phyloP scores from a whole-genome alignment of 2,329 filamentous ascomycete species.

The Xenoacremonium recifei region DNA sequence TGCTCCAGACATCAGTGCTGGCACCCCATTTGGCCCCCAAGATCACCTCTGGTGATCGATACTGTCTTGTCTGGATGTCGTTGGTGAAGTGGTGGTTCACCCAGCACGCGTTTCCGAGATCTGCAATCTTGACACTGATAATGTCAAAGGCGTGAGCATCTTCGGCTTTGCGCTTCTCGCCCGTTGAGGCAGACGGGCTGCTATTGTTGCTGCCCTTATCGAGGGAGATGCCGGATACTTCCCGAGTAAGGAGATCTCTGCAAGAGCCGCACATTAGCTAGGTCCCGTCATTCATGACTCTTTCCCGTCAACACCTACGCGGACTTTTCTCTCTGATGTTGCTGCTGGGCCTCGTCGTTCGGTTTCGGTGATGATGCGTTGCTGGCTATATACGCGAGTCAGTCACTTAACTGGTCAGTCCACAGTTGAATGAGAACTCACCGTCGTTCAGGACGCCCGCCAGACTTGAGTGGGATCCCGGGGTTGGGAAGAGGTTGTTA shows the following conservation, averaged over 20 bases:
- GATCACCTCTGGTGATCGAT: slow-evolving; percentile 95
- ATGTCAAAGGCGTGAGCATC: slow-evolving; percentile 62
- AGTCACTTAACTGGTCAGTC: too few species aligned
- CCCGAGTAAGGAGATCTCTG: slow-evolving; percentile 81
- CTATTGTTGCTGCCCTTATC: slow-evolving; percentile 69
- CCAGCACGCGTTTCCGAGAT: slow-evolving; percentile 98
- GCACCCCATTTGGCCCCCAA: slow-evolving; percentile 97
- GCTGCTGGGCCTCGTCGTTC: slow-evolving; percentile 67
- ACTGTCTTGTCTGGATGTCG: slow-evolving; percentile 97
- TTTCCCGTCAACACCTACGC: slow-evolving; percentile 60
- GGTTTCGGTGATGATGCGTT: slow-evolving; percentile 50
- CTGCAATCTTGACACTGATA: slow-evolving; percentile 98
- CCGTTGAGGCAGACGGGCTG: slow-evolving; percentile 47
- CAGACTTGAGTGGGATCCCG: slow-evolving; percentile 70
- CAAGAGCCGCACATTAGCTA: background rate
- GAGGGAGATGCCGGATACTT: slow-evolving; percentile 92
- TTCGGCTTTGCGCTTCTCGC: slow-evolving; percentile 63
- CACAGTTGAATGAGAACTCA: too few species aligned
- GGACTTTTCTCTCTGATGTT: slow-evolving; percentile 87
- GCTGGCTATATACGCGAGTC: too few species aligned
- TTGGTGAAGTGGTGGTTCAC: slow-evolving; percentile 99
- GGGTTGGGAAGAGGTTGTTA: slow-evolving; percentile 64
- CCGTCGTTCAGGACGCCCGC: slow-evolving; percentile 82
- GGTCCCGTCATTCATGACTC: background rate
- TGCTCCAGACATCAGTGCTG: slow-evolving; percentile 99